Conservation (phyloP, 2,329 filamentous ascomycete species). For the Xylariaceae sp. region DNA sequence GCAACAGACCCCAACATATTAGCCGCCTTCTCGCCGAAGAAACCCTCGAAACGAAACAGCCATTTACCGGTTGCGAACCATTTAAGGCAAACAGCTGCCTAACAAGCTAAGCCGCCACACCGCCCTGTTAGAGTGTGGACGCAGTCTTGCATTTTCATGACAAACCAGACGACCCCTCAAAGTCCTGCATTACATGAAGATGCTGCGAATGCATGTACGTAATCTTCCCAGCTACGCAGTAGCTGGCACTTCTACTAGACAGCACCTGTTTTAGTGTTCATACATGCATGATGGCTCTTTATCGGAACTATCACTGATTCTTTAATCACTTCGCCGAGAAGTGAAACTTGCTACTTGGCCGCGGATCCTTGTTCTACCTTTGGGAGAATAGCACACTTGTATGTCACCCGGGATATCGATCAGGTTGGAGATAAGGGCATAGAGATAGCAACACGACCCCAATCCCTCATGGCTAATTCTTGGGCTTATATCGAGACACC, state of each 20-base stretch:
- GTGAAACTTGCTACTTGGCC: too few relatives aligned
- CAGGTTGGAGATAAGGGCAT: too few relatives aligned
- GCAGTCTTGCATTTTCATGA: not conserved
- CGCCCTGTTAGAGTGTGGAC: conserved; percentile 12
- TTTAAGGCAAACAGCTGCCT: conserved; percentile 16
- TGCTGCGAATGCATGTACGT: not conserved
- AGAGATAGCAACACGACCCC: too few relatives aligned
- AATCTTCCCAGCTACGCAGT: not conserved
- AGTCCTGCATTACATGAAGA: too few relatives aligned
- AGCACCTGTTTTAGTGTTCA: not conserved
- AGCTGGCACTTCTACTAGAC: conserved; percentile 12
- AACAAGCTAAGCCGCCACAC: not conserved
- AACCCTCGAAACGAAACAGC: not conserved
- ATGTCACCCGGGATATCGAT: too few relatives aligned
- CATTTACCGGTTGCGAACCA: conserved; percentile 12
- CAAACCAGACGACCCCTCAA: not conserved
- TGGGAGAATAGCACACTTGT: too few relatives aligned
- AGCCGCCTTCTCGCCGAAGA: not conserved
- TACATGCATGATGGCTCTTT: conserved; percentile 5
- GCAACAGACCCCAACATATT: conserved; percentile 1
- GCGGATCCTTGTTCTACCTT: too few relatives aligned
- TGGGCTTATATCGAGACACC: too few relatives aligned
- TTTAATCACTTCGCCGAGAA: too few relatives aligned
- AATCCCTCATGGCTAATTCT: too few relatives aligned
- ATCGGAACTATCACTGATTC: too few relatives aligned